Percentiles rank a stretch among this genome's conserved stretches.
Evolutionary conservation across 2,329 filamentous ascomycete genomes (phyloP).

Genomic region (Davidsoniella eucalypti): DNA sequence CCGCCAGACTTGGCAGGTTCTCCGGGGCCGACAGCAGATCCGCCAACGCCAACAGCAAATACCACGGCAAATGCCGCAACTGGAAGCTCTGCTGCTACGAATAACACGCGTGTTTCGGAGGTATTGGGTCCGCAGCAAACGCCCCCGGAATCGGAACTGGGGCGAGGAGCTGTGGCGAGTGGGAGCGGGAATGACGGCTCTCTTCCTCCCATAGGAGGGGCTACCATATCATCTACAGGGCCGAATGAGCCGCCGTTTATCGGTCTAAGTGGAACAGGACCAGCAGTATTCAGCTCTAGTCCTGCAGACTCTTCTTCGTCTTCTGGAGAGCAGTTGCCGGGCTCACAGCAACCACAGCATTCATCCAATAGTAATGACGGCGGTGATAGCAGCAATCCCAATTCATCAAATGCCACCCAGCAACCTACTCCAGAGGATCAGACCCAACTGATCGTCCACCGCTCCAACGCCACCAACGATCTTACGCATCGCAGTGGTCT

Average conservation of each 20-base stretch:
- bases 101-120: background rate
- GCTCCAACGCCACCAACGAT: background rate
- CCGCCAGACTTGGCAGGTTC: background rate
- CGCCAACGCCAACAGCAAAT: background rate
- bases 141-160: background rate
- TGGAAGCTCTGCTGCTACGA: background rate
- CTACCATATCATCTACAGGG: background rate
- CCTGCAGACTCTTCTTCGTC: too few species aligned
- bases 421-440: background rate
- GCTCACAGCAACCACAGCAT: too few species aligned
- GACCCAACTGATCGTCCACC: slow-evolving; percentile 5
- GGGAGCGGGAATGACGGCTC: too few species aligned
- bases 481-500: slow-evolving; percentile 22
- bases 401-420: background rate
- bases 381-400: background rate
- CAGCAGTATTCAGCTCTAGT: background rate
- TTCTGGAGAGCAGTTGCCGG: too few species aligned
- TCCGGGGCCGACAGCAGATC: too few species aligned
- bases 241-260: background rate
- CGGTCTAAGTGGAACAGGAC: too few species aligned
- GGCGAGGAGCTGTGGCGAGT: background rate
- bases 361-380: too few species aligned
- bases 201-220: too few species aligned
- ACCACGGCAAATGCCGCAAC: background rate
- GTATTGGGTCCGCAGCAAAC: background rate